Evolutionary conservation across 768 basidiomycete species (phyloP).

Genomic region (Pleurotus tuoliensis): DNA sequence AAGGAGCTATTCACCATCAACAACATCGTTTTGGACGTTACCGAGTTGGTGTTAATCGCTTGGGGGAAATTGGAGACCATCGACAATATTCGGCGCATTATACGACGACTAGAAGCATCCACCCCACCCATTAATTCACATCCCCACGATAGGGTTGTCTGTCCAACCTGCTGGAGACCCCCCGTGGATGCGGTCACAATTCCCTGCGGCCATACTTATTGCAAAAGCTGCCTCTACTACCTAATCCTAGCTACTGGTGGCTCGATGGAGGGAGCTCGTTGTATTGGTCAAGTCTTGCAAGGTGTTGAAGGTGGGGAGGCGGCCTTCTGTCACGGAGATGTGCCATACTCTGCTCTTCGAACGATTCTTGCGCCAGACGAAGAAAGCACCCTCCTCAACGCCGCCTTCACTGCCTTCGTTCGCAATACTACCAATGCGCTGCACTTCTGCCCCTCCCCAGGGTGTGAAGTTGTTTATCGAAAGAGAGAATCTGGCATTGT

Average conservation of each 20-base stretch:
- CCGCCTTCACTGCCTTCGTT: constrained; percentile 40
- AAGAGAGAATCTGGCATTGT: constrained; percentile 38
- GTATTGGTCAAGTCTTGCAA: neutral
- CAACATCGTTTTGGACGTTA: constrained; percentile 40
- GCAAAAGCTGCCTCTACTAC: constrained; percentile 43
- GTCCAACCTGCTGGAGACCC: constrained; percentile 38
- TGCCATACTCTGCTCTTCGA: constrained; percentile 37
- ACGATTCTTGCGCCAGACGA: constrained; percentile 33
- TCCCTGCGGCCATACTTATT: constrained; percentile 51
- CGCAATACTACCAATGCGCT: constrained; percentile 35
- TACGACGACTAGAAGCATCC: constrained; percentile 16
- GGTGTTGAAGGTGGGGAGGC: constrained; percentile 11
- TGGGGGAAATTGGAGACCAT: constrained; percentile 31
- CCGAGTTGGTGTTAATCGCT: constrained; percentile 35
- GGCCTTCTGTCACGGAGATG: constrained; percentile 23
- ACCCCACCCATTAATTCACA: neutral
- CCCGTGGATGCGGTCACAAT: constrained; percentile 30
- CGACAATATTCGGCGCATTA: constrained; percentile 20
- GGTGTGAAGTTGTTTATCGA: constrained; percentile 47
- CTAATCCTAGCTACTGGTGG: constrained; percentile 31
- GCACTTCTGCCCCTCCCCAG: constrained; percentile 51
- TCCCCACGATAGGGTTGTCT: constrained; percentile 15
- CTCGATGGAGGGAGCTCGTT: constrained; percentile 13
- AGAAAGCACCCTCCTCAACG: constrained; percentile 35
- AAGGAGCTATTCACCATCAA: constrained; percentile 18